These are phyloP conservation scores for Phoenix roebelenii DNA, from an alignment of 176 grass and related monocot species.

Conservation along the genomic window DNA sequence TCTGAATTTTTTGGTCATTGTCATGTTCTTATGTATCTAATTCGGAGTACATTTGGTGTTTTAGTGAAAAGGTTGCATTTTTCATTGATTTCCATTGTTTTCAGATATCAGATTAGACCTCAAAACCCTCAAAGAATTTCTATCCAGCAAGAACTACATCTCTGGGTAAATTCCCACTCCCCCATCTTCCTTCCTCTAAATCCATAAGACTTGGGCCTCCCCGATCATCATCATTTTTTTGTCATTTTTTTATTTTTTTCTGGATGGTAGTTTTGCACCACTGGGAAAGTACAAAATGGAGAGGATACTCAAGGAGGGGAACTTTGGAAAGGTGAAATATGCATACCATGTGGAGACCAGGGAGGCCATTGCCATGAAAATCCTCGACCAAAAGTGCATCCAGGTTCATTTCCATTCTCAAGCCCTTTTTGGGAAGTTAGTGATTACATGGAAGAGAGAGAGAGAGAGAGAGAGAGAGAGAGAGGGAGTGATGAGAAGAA, in stretches of 20 bases:
- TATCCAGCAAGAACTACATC: constrained; percentile 60
- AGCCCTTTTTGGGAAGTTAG: too few species aligned
- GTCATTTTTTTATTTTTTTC: too few species aligned
- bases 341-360: constrained; percentile 42
- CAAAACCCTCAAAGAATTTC: constrained; percentile 55
- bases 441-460: too few species aligned
- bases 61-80: too few species aligned
- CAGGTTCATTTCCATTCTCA: neutral
- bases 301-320: constrained; percentile 62
- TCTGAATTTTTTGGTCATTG: neutral
- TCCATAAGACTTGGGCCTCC: too few species aligned
- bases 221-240: too few species aligned
- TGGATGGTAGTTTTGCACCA: neutral
- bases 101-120: constrained; percentile 44
- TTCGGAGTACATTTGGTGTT: neutral
- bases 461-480: too few species aligned
- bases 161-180: constrained; percentile 37
- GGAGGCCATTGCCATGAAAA: constrained; percentile 57
- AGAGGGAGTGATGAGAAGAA: too few species aligned
- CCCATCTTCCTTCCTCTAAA: neutral
- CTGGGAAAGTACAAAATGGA: constrained; percentile 58
- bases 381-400: constrained; percentile 52
- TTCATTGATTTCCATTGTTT: neutral
- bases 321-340: constrained; percentile 82
- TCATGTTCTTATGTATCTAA: too few species aligned